A percentile compares a stretch with the other conserved stretches of the same genome.
Conservation (phyloP, 2,329 filamentous ascomycete species). For the Aspergillus sp. region DNA sequence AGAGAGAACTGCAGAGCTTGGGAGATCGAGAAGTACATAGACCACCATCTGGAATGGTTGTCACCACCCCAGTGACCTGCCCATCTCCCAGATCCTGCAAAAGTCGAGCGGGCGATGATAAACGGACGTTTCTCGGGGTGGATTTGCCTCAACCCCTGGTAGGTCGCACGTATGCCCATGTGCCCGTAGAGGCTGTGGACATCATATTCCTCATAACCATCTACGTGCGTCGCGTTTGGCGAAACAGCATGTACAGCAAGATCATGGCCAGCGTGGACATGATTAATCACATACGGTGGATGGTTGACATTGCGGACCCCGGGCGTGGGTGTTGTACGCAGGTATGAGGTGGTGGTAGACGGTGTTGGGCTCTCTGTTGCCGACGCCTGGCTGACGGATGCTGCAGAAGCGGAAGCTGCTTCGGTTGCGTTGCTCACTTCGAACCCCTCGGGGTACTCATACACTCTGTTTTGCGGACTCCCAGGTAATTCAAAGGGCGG, state of each 20-base stretch:
- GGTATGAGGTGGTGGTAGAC: conserved; percentile 51
- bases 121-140: conserved; percentile 75
- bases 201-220: conserved; percentile 77
- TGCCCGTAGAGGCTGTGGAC: conserved; percentile 80
- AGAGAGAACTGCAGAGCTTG: conserved; percentile 76
- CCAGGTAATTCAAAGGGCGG: conserved; percentile 69
- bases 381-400: conserved; percentile 56
- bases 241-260: conserved; percentile 73
- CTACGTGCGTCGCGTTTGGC: conserved; percentile 76
- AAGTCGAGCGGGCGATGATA: conserved; percentile 82
- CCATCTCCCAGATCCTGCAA: conserved; percentile 74
- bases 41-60: conserved; percentile 71
- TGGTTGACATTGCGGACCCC: conserved; percentile 70
- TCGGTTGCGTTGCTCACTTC: conserved; percentile 71
- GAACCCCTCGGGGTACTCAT: conserved; percentile 71
- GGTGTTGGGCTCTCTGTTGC: conserved; percentile 35
- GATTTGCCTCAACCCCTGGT: conserved; percentile 68
- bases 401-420: conserved; percentile 62
- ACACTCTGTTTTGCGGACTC: conserved; percentile 63
- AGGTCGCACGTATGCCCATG: conserved; percentile 77
- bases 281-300: conserved; percentile 77
- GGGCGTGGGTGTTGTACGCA: conserved; percentile 64
- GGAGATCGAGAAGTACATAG: conserved; percentile 77
- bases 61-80: conserved; percentile 85
- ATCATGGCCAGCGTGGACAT: conserved; percentile 66